phyloP scores from a whole-genome alignment of 1,284 basidiomycete species.

The Apiotrichum gracile region DNA sequence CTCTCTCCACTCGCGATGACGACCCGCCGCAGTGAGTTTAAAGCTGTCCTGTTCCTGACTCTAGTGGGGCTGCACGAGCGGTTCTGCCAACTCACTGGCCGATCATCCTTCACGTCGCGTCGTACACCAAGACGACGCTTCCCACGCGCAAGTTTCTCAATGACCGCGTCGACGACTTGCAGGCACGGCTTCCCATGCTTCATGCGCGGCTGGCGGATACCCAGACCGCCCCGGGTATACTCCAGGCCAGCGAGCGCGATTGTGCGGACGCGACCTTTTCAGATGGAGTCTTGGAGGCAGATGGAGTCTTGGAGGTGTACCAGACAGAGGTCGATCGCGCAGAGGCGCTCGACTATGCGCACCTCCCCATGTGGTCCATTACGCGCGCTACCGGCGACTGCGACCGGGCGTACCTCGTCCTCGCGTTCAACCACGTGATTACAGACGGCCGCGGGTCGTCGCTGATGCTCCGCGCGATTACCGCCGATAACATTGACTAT shows the following conservation, averaged over 20 bases:
- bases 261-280: not conserved
- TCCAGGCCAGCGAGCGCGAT: not conserved
- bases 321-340: constrained; percentile 2
- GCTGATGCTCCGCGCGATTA: constrained; percentile 2
- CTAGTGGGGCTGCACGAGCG: constrained; percentile 7
- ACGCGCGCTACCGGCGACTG: not conserved
- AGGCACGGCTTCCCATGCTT: constrained; percentile 5
- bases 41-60: too few species aligned
- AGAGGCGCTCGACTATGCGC: not conserved
- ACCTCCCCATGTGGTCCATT: constrained; percentile 10
- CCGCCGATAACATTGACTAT: not conserved
- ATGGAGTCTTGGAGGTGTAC: not conserved
- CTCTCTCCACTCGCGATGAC: too few species aligned
- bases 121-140: constrained; percentile 1
- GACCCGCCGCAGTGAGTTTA: too few species aligned
- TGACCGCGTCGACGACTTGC: constrained; percentile 1
- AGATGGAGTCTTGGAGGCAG: not conserved
- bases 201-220: not conserved
- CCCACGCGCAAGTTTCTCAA: not conserved
- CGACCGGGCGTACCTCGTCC: constrained; percentile 25
- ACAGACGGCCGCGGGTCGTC: constrained; percentile 7
- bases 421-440: constrained; percentile 10
- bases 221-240: constrained; percentile 6
- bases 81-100: constrained; percentile 2
- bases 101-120: constrained; percentile 2